A percentile compares a stretch with the other conserved stretches of the same genome.
Conservation (phyloP, 2,329 filamentous ascomycete genomes). For the Phaeosphaeria sp. region DNA sequence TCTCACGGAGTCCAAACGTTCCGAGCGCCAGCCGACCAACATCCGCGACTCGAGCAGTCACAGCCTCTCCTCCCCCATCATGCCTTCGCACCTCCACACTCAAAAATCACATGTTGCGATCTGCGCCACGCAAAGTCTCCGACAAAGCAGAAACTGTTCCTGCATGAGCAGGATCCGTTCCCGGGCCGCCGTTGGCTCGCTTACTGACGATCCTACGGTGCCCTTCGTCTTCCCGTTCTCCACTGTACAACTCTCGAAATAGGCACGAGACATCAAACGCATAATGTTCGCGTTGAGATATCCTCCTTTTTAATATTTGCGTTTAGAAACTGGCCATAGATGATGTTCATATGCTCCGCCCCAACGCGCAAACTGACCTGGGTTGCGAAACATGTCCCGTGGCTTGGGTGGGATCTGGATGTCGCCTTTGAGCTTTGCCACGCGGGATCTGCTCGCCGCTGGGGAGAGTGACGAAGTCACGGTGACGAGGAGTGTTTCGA, state of each 20-base stretch:
- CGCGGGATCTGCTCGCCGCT: slow-evolving; percentile 14
- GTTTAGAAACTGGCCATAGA: not conserved
- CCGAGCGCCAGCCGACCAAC: slow-evolving; percentile 21
- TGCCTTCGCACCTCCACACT: not conserved
- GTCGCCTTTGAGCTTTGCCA: slow-evolving; percentile 15
- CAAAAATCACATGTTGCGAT: slow-evolving; percentile 1
- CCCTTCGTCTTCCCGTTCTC: not conserved
- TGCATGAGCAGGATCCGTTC: slow-evolving; percentile 15
- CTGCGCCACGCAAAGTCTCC: slow-evolving; percentile 16
- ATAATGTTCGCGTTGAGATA: not conserved
- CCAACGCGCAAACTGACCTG: slow-evolving; percentile 27
- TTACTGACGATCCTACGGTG: slow-evolving; percentile 1
- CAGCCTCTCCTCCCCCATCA: slow-evolving; percentile 12
- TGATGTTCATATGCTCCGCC: slow-evolving; percentile 13
- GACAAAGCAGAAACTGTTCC: slow-evolving; percentile 27
- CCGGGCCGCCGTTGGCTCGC: slow-evolving; percentile 14
- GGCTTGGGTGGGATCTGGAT: slow-evolving; percentile 6
- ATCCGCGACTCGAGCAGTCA: slow-evolving; percentile 30
- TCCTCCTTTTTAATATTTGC: not conserved
- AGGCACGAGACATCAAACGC: not conserved
- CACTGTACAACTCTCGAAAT: not conserved
- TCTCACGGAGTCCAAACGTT: slow-evolving; percentile 26
- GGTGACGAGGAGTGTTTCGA: slow-evolving; percentile 28
- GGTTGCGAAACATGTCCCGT: slow-evolving; percentile 20
- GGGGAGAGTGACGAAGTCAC: slow-evolving; percentile 15